Evolutionary conservation across 495 filamentous ascomycete species (phyloP).

Genomic region (Letharia columbiana): DNA sequence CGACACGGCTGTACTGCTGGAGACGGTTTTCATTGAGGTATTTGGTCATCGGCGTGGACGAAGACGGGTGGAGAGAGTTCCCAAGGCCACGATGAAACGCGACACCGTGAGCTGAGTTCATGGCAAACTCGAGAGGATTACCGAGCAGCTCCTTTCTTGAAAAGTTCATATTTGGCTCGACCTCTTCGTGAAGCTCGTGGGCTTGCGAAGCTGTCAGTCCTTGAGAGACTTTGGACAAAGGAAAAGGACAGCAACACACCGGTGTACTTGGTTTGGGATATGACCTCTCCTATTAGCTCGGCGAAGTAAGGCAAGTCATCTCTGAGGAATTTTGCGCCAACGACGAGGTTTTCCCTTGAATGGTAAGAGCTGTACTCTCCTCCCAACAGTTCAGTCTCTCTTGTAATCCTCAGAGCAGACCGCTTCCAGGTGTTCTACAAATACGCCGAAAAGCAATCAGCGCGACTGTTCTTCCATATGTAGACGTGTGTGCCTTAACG

Average conservation of each 20-base stretch:
- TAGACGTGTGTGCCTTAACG: background rate
- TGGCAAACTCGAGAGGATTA: constrained; percentile 60
- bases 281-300: constrained; percentile 87
- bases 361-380: constrained; percentile 76
- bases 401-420: constrained; percentile 79
- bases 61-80: constrained; percentile 57
- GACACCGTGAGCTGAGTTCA: constrained; percentile 76
- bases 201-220: constrained; percentile 40
- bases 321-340: constrained; percentile 88
- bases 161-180: constrained; percentile 60
- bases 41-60: constrained; percentile 58
- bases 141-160: constrained; percentile 59
- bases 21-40: constrained; percentile 69
- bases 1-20: constrained; percentile 59
- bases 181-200: constrained; percentile 80
- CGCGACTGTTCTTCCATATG: too few species aligned
- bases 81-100: constrained; percentile 96
- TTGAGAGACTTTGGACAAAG: constrained; percentile 14
- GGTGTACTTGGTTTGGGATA: constrained; percentile 74
- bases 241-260: constrained; percentile 45
- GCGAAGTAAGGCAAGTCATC: constrained; percentile 96
- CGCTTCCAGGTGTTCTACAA: constrained; percentile 73
- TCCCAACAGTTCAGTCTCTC: constrained; percentile 91
- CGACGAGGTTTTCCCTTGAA: constrained; percentile 83
- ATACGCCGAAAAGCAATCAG: constrained; percentile 26